Base-by-base conservation (phyloP, 108 stramenopile species). In the Chaetoceros tenuissimus region DNA sequence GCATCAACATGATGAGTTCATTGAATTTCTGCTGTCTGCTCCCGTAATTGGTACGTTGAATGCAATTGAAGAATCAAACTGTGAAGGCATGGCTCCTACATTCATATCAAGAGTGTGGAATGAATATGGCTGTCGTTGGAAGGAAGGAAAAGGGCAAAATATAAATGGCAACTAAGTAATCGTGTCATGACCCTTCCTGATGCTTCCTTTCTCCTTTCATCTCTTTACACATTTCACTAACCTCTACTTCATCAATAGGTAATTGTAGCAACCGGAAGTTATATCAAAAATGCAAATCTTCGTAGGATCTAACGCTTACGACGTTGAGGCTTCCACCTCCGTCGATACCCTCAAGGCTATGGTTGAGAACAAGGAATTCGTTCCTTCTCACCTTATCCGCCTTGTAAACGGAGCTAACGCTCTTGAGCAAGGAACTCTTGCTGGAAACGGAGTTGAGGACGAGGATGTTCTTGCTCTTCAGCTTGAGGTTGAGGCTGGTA, bases 301-400 rank as follows among this genome's bases (percentile, higher is more conserved):
- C 65, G 74, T 92, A 18, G 63, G 71, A 57, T 75, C 78, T 51
- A 79, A 73, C 56, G 79, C 86, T 48, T 92, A 92, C 78, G 69
- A 70, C 55, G 86, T 92, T 43, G 90, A 92, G 61, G 71, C 78
- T 48, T 70, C 58, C 67, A 74, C 82, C 77, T 85, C 90, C 55
- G 80, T 92, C 62, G 82, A 83, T 58, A 67, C 79, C 58, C 75
- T 92, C 61, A 92, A 92, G 78, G 56, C 74, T 71, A 81, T 81
- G 84, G 82, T 92, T 59, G 90, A 92, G 78, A 92, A 92, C 79
- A 62, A 69, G 48, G 83, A 84, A 61, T 92, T 85, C 76, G 77
- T 92, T 62, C 90, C 90, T 31, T 52, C 81, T 53, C 58, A 78
- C 57, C 80, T 84, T 66, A 74, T 92, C 56, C 80, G 82, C 51